A percentile compares a stretch with the other conserved stretches of the same genome.
Conservation (phyloP, 2,329 filamentous ascomycete species). For the Coleophoma cylindrospora region DNA sequence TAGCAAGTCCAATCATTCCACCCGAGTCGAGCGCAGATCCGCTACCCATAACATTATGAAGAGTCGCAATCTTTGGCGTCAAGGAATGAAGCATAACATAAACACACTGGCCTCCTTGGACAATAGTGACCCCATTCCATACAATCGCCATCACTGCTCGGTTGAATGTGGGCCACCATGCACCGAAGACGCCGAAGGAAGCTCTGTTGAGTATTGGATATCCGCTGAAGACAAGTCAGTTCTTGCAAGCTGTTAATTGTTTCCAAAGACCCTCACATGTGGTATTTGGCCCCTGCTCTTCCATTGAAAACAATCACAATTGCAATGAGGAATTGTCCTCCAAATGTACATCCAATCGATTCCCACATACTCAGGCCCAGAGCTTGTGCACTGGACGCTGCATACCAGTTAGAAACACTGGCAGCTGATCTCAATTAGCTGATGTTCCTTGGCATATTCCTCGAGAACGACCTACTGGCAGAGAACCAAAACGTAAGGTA, state of each 20-base stretch:
- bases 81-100: slow-evolving; percentile 37
- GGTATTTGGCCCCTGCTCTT: slow-evolving; percentile 36
- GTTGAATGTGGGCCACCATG: slow-evolving; percentile 38
- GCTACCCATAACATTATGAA: slow-evolving; percentile 33
- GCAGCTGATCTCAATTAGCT: slow-evolving; percentile 14
- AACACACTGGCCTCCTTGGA: slow-evolving; percentile 28
- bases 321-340: slow-evolving; percentile 35
- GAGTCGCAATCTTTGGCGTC: slow-evolving; percentile 32
- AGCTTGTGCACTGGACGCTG: slow-evolving; percentile 32
- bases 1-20: slow-evolving; percentile 35
- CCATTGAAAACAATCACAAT: slow-evolving; percentile 37
- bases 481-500: slow-evolving; percentile 40
- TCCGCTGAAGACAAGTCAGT: slow-evolving; percentile 8
- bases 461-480: slow-evolving; percentile 15
- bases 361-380: slow-evolving; percentile 45
- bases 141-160: slow-evolving; percentile 39
- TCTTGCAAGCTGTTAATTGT: neutral
- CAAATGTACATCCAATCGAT: slow-evolving; percentile 33
- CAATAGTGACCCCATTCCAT: slow-evolving; percentile 37
- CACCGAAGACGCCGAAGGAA: slow-evolving; percentile 38
- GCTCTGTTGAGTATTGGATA: slow-evolving; percentile 37
- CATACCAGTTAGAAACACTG: slow-evolving; percentile 34
- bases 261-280: slow-evolving; percentile 22
- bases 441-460: too few species aligned
- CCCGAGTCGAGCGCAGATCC: slow-evolving; percentile 34